Conservation (phyloP, 129 eudicot species). For the Artemisia tridentata region DNA sequence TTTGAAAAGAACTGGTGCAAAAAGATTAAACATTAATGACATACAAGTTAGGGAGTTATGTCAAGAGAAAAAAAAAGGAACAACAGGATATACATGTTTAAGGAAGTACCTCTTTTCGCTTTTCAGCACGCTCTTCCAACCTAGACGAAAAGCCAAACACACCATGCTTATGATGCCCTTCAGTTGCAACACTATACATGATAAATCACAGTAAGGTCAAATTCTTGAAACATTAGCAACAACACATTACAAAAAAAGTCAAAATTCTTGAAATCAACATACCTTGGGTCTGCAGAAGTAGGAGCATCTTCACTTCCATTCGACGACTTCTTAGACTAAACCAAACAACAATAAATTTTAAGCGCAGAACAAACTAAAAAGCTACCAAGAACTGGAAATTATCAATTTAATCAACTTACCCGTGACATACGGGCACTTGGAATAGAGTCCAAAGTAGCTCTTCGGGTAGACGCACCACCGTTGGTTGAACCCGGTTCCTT, state of each 20-base stretch:
- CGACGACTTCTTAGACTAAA: slow-evolving; percentile 48
- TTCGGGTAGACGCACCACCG: slow-evolving; percentile 25
- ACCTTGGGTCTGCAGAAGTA: slow-evolving; percentile 50
- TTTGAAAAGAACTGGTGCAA: slow-evolving; percentile 70
- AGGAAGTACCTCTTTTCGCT: slow-evolving; percentile 68
- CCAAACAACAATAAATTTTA: slow-evolving; percentile 13
- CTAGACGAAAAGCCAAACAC: slow-evolving; percentile 64
- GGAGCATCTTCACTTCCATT: slow-evolving; percentile 39
- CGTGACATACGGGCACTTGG: slow-evolving; percentile 39
- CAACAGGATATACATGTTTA: slow-evolving; percentile 1
- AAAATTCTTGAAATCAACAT: slow-evolving; percentile 30
- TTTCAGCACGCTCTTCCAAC: slow-evolving; percentile 92
- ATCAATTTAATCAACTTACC: slow-evolving; percentile 34
- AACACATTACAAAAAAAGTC: slow-evolving; percentile 18
- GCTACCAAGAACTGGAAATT: slow-evolving; percentile 11
- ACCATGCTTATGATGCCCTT: slow-evolving; percentile 49
- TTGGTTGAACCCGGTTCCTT: slow-evolving; percentile 30
- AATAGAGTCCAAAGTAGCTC: slow-evolving; percentile 38
- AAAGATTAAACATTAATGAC: slow-evolving; percentile 1
- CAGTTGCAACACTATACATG: slow-evolving; percentile 35
- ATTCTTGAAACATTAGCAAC: slow-evolving; percentile 20
- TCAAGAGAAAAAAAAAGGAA: neutral
- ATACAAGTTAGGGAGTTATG: neutral
- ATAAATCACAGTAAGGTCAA: slow-evolving; percentile 21
- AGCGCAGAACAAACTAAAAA: neutral